Conservation (phyloP, 352 stramenopile species). For the Pythium sp. region DNA sequence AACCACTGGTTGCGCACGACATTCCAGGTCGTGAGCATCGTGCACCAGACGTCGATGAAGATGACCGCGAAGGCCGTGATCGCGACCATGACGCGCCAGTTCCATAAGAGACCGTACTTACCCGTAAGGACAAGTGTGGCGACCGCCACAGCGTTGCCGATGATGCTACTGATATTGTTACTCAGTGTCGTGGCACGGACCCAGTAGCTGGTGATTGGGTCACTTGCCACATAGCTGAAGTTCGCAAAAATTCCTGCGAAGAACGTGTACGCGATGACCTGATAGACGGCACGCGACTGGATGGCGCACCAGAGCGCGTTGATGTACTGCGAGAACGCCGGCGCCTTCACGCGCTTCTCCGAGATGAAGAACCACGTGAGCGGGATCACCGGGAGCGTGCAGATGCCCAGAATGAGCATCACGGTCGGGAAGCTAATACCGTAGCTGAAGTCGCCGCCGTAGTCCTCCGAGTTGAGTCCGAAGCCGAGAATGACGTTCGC, state of each 20-base stretch:
- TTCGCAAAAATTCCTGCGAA: constrained; percentile 19
- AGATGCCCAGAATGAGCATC: constrained; percentile 33
- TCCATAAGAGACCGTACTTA: constrained; percentile 28
- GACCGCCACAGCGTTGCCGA: constrained; percentile 9
- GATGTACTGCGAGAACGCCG: constrained; percentile 37
- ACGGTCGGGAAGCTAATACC: constrained; percentile 32
- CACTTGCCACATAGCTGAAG: constrained; percentile 17
- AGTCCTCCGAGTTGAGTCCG: constrained; percentile 39
- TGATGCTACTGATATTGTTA: constrained; percentile 17
- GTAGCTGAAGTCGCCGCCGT: constrained; percentile 42
- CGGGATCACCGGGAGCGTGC: constrained; percentile 35
- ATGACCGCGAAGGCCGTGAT: constrained; percentile 14
- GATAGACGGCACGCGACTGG: constrained; percentile 41
- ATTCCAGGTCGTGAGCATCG: constrained; percentile 24
- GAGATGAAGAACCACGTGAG: constrained; percentile 45
- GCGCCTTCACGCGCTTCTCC: constrained; percentile 33
- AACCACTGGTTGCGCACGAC: constrained; percentile 29
- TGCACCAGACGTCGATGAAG: constrained; percentile 20
- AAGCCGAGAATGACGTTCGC: constrained; percentile 38
- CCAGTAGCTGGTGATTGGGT: constrained; percentile 22
- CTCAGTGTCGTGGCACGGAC: constrained; percentile 12
- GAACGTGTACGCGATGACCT: constrained; percentile 40
- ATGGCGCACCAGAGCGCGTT: constrained; percentile 34
- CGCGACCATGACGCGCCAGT: constrained; percentile 23
- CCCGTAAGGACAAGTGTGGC: constrained; percentile 17